Conservation (phyloP, 1,284 basidiomycete species). For the Apiotrichum mycotoxinovorans region DNA sequence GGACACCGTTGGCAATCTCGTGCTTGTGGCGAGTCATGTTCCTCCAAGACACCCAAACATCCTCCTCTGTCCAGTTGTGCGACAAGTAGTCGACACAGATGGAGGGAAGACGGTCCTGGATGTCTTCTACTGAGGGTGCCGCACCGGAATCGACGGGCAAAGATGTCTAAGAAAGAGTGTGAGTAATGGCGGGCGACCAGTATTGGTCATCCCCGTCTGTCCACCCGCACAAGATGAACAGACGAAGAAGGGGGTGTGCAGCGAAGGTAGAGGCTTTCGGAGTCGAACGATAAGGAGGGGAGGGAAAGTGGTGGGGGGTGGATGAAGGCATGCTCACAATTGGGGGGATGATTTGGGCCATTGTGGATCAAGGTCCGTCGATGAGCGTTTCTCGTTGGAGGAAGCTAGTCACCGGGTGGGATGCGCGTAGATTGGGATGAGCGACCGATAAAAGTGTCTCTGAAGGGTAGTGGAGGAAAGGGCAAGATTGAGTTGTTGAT, state of each 20-base stretch:
- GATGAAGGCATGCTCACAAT: constrained; percentile 24
- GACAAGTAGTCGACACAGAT: constrained; percentile 68
- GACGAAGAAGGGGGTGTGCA: neutral
- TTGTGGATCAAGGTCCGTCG: constrained; percentile 4
- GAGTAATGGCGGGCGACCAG: neutral
- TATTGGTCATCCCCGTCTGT: neutral
- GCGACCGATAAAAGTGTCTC: neutral
- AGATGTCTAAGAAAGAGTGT: constrained; percentile 34
- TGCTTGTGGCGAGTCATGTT: constrained; percentile 98
- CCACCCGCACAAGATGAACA: too few relatives aligned
- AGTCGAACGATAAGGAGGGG: too few relatives aligned
- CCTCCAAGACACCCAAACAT: constrained; percentile 97
- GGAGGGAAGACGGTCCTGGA: constrained; percentile 56
- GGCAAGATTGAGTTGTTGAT: too few relatives aligned
- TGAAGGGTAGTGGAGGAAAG: too few relatives aligned
- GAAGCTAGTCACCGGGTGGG: neutral
- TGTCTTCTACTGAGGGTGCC: constrained; percentile 54
- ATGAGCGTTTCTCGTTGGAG: neutral
- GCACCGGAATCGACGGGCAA: constrained; percentile 47
- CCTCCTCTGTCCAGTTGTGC: constrained; percentile 96
- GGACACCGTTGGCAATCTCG: constrained; percentile 90
- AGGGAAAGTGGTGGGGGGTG: too few relatives aligned
- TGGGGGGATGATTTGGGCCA: constrained; percentile 47
- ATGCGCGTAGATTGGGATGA: neutral
- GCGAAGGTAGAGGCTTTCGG: neutral